phyloP scores from a whole-genome alignment of 768 basidiomycete species.

The Leccinum barrowsii region DNA sequence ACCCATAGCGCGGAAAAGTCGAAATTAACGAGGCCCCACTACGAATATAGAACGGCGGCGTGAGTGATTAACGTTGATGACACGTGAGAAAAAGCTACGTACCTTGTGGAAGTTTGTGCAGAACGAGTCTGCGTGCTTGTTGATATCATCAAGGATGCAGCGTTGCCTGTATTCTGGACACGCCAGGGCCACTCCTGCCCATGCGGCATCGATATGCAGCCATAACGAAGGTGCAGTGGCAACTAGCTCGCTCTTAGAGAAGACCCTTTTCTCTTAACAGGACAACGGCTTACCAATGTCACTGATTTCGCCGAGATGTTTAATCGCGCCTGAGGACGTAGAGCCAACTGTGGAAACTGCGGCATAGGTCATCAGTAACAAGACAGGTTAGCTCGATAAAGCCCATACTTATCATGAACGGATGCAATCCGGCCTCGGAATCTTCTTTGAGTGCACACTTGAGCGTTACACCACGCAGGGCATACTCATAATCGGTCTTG shows the following conservation, averaged over 20 bases:
- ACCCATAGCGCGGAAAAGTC: constrained; percentile 83
- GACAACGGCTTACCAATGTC: constrained; percentile 49
- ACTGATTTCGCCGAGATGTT: constrained; percentile 72
- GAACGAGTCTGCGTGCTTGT: constrained; percentile 73
- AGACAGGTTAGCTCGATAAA: not conserved
- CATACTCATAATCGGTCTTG: constrained; percentile 55
- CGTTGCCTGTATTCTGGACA: constrained; percentile 72
- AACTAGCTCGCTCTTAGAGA: constrained; percentile 36
- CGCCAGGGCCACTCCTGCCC: constrained; percentile 81
- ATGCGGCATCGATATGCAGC: constrained; percentile 90
- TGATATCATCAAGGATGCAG: constrained; percentile 66
- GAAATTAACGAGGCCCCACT: constrained; percentile 92
- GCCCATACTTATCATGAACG: constrained; percentile 72
- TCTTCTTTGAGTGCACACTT: constrained; percentile 65
- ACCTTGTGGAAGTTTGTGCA: constrained; percentile 94
- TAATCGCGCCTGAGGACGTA: constrained; percentile 86
- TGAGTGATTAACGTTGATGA: not conserved
- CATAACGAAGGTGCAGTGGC: constrained; percentile 63
- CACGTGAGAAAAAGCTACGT: not conserved
- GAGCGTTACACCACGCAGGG: constrained; percentile 63
- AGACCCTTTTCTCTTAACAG: not conserved
- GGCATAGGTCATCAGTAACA: not conserved
- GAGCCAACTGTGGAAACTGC: constrained; percentile 89
- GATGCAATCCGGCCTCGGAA: constrained; percentile 51
- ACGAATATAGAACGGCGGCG: not conserved